Percentiles rank a stretch among this genome's conserved stretches.
phyloP scores from a whole-genome alignment of 805 yeast species.

The Cyberlindnera mississippiensis region DNA sequence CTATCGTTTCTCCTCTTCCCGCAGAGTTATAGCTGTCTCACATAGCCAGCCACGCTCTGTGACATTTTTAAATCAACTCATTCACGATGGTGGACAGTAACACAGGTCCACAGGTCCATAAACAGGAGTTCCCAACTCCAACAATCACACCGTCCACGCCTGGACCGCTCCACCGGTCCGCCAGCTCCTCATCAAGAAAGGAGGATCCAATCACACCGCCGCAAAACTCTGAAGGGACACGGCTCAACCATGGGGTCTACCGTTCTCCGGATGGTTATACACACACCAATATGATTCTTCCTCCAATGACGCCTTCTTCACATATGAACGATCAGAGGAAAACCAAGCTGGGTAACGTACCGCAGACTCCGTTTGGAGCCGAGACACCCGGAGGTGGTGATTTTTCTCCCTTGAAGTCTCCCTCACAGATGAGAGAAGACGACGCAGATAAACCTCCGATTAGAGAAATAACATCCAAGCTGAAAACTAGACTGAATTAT shows the following conservation, averaged over 20 bases:
- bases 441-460: slow-evolving; percentile 33
- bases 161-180: neutral
- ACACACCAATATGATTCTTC: slow-evolving; percentile 8
- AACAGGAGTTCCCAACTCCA: neutral
- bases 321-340: slow-evolving; percentile 1
- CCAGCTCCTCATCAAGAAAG: neutral
- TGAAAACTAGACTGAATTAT: slow-evolving; percentile 38
- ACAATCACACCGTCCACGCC: neutral
- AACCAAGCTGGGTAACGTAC: slow-evolving; percentile 22
- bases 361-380: slow-evolving; percentile 20
- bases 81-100: too few relatives aligned
- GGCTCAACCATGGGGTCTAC: neutral
- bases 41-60: too few relatives aligned
- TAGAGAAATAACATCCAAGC: slow-evolving; percentile 36
- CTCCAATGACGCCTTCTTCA: slow-evolving; percentile 26
- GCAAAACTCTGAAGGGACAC: neutral
- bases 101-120: too few relatives aligned
- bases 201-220: neutral
- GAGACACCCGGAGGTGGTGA: slow-evolving; percentile 1
- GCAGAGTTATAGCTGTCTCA: too few relatives aligned
- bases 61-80: too few relatives aligned
- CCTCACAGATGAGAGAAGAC: slow-evolving; percentile 19
- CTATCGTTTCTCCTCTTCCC: too few relatives aligned
- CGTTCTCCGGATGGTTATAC: slow-evolving; percentile 22
- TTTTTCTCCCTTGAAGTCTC: slow-evolving; percentile 26